phyloP scores from a whole-genome alignment of 257 asterid genomes.

The Nemophila menziesii region DNA sequence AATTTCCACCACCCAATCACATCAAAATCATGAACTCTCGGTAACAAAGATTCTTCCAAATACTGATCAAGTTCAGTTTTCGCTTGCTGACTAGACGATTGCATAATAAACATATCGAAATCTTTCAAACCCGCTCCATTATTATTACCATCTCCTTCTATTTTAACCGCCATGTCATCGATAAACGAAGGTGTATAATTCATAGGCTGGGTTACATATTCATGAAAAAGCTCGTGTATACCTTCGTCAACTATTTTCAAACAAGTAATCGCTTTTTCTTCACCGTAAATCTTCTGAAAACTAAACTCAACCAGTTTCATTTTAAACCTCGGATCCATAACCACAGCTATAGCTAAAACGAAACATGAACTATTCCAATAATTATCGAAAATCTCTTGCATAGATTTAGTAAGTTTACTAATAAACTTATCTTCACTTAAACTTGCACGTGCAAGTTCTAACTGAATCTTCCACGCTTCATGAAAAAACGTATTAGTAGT shows the following conservation, averaged over 20 bases:
- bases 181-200: slow-evolving; percentile 38
- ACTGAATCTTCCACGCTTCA: slow-evolving; percentile 92
- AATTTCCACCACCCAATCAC: slow-evolving; percentile 92
- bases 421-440: slow-evolving; percentile 53
- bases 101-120: slow-evolving; percentile 73
- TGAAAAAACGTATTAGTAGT: slow-evolving; percentile 83
- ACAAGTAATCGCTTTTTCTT: slow-evolving; percentile 38
- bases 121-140: slow-evolving; percentile 54
- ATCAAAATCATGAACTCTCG: slow-evolving; percentile 83
- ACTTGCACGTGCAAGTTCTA: slow-evolving; percentile 68
- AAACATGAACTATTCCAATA: slow-evolving; percentile 82
- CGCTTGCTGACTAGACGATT: slow-evolving; percentile 58
- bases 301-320: slow-evolving; percentile 87
- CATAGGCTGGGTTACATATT: slow-evolving; percentile 56
- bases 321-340: slow-evolving; percentile 95
- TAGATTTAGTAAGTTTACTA: slow-evolving; percentile 43
- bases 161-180: slow-evolving; percentile 25
- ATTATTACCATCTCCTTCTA: slow-evolving; percentile 25
- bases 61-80: slow-evolving; percentile 84
- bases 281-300: slow-evolving; percentile 71
- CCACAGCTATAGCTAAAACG: slow-evolving; percentile 77
- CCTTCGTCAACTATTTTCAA: slow-evolving; percentile 70
- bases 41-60: slow-evolving; percentile 82
- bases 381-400: slow-evolving; percentile 68
- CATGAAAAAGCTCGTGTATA: slow-evolving; percentile 75